phyloP scores from a whole-genome alignment of 306 rosid species.

The Rubus parviflorus region DNA sequence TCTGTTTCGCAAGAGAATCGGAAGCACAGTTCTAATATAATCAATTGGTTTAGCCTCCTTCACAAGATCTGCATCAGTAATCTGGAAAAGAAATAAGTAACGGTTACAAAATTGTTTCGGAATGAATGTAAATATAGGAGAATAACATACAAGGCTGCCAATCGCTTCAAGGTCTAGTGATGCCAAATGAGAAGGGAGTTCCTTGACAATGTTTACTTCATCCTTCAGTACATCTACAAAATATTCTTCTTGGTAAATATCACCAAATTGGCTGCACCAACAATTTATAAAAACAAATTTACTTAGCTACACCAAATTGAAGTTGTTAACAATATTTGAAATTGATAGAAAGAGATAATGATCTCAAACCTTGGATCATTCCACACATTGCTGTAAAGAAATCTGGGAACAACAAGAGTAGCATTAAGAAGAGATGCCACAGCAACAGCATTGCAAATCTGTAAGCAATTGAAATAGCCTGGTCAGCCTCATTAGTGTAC shows the following conservation, averaged over 20 bases:
- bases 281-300: background rate
- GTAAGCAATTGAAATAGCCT: slow-evolving; percentile 42
- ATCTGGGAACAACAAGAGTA: slow-evolving; percentile 79
- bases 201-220: slow-evolving; percentile 65
- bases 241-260: slow-evolving; percentile 85
- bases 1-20: slow-evolving; percentile 62
- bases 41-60: slow-evolving; percentile 86
- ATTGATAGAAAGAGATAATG: background rate
- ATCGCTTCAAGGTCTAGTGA: slow-evolving; percentile 64
- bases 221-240: slow-evolving; percentile 66
- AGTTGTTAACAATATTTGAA: background rate
- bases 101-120: slow-evolving; percentile 20
- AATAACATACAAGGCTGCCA: slow-evolving; percentile 73
- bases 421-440: slow-evolving; percentile 90
- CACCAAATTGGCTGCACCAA: slow-evolving; percentile 83
- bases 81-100: slow-evolving; percentile 42
- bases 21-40: slow-evolving; percentile 61
- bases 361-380: slow-evolving; percentile 84
- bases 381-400: slow-evolving; percentile 93
- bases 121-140: background rate
- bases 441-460: slow-evolving; percentile 95
- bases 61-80: slow-evolving; percentile 82
- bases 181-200: slow-evolving; percentile 73
- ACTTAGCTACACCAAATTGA: background rate
- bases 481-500: slow-evolving; percentile 37